phyloP scores from a whole-genome alignment of 208 protist species.

The Leishmania lainsoni region DNA sequence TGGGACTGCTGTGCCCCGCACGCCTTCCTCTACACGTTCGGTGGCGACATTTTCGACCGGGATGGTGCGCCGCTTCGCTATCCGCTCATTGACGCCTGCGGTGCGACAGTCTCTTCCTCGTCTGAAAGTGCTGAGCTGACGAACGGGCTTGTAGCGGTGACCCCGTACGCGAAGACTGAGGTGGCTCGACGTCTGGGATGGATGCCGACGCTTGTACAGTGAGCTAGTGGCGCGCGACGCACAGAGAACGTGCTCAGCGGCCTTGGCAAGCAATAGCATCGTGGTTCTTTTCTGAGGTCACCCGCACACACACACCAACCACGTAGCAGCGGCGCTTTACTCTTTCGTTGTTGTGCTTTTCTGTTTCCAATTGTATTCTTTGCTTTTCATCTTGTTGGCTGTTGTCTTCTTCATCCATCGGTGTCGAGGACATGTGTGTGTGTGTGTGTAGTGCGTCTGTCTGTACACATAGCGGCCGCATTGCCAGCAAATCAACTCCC shows the following conservation, averaged over 20 bases:
- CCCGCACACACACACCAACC: too few relatives aligned
- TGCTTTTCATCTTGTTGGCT: too few relatives aligned
- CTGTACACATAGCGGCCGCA: neutral
- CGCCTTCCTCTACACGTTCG: conserved; percentile 64
- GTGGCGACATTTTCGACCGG: conserved; percentile 52
- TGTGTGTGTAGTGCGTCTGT: too few relatives aligned
- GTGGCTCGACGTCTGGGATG: conserved; percentile 44
- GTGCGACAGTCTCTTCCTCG: neutral
- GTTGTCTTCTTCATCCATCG: neutral
- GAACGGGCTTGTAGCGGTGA: conserved; percentile 44
- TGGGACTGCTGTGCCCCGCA: conserved; percentile 85
- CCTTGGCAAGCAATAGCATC: neutral
- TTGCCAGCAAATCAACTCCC: neutral
- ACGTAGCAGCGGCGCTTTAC: neutral
- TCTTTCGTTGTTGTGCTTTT: too few relatives aligned
- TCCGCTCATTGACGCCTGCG: conserved; percentile 2
- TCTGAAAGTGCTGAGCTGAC: conserved; percentile 29
- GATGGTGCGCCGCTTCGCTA: conserved; percentile 50
- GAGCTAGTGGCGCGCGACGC: neutral
- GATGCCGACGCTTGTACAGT: neutral
- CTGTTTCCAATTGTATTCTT: too few relatives aligned
- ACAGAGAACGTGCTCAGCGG: neutral
- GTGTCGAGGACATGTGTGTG: neutral
- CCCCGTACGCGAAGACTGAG: conserved; percentile 27
- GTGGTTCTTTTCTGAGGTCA: neutral